Evolutionary conservation across 2,329 filamentous ascomycete genomes (phyloP).

Genomic region (Aspergillus novofumigatus): DNA sequence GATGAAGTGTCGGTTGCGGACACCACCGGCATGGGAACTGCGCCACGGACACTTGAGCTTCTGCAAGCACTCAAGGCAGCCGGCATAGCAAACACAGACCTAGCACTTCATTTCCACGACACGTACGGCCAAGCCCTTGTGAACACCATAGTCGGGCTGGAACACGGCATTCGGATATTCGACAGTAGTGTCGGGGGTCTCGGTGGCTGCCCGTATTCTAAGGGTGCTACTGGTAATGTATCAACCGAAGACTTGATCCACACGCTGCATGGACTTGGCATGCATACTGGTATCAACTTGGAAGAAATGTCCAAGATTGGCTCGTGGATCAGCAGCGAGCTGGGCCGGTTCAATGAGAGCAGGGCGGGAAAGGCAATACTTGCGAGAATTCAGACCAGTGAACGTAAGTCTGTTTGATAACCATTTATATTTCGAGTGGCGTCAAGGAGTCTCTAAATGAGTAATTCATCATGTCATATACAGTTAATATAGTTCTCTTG

Average conservation of each 20-base stretch:
- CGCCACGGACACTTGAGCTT: conserved; percentile 55
- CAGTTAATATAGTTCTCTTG: neutral
- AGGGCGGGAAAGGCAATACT: conserved; percentile 52
- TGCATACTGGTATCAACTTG: conserved; percentile 56
- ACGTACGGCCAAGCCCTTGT: conserved; percentile 63
- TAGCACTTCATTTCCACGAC: conserved; percentile 64
- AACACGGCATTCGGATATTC: conserved; percentile 61
- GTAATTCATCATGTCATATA: neutral
- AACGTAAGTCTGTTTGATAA: neutral
- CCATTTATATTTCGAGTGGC: neutral
- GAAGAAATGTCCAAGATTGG: conserved; percentile 55
- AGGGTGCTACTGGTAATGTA: conserved; percentile 63
- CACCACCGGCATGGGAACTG: conserved; percentile 65
- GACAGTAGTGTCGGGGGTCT: conserved; percentile 61
- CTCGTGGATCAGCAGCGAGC: conserved; percentile 51
- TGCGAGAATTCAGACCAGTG: conserved; percentile 30
- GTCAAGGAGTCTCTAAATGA: neutral
- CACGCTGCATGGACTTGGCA: conserved; percentile 56
- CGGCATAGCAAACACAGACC: conserved; percentile 55
- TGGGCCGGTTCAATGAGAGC: conserved; percentile 51
- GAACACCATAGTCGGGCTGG: conserved; percentile 59
- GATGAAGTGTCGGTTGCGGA: conserved; percentile 64
- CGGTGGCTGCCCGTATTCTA: conserved; percentile 62
- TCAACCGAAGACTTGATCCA: conserved; percentile 62
- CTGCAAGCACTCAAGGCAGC: conserved; percentile 56